Evolutionary conservation across 106 monocot genomes (phyloP), one percentile per base, ranked within the genome.

Genomic region (Platanthera zijinensis): DNA sequence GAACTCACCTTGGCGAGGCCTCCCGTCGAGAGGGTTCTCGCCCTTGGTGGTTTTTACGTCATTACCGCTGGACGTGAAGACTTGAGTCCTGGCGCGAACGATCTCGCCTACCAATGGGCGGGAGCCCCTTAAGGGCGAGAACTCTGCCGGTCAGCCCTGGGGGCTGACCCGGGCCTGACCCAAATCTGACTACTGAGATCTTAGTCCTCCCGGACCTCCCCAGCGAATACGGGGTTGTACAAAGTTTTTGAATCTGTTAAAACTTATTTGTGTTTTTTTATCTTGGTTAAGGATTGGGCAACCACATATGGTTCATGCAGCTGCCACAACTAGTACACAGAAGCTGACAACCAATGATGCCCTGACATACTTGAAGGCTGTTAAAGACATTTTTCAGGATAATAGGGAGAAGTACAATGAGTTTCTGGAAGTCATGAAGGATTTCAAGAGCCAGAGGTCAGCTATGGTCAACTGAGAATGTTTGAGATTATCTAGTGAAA

Each of bases 371-470:
- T 71, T 92, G 69, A 92, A 89, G 76, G 71, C 61, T 2, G 92
- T 92, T 71, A 92, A 89, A 69, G 92, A 89, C 51, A 89, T 86
- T 70, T 92, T 86, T 76, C 86, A 83, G 56, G 92, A 92, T 56
- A 82, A 83, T 22, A 80, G 77, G 81, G 92, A 89, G 39, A 92
- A 86, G 74, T 92, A 89, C 17, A 83, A 89, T 48, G 89, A 92
- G 47, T 89, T 92, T 50, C 84, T 92, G 6, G 89, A 92, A 68
- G 83, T 92, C 63, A 89, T 92, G 92, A 89, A 87, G 79, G 92
- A 92, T 73, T 92, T 92, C 74, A 92, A 89, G 83, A 82, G 89
- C 86, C 76, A 85, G 57, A 92, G 92, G 92, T 92, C 78, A 22
- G 15, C 25, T 50, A 7, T 18, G 12, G 51, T 22, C 48, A 32